Base-by-base conservation (phyloP, 208 protist species). In the Trypanosoma melophagium region DNA sequence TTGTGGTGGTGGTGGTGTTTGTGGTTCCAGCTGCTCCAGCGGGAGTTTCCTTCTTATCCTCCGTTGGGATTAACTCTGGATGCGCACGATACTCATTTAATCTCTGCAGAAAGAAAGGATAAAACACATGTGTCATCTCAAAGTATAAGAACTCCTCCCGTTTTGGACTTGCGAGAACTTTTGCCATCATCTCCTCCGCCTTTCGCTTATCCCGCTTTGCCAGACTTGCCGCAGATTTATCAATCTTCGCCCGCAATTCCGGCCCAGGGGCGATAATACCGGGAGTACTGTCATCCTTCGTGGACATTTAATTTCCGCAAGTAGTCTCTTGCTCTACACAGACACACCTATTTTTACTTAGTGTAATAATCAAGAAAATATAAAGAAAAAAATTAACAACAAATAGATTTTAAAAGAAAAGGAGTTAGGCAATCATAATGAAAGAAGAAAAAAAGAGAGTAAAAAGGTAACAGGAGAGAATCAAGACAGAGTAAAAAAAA, bases 41-140 rank as follows among this genome's bases (percentile, higher is more conserved):
- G 7, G 66, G 21, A 17, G 60, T 14, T 21, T 74, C 62, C 31
- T 67, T 71, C 54, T 66, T 66, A 10, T 66, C 62, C 2, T 70
- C 66, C 5, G 51, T 66, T n/a, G 76, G 82, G 13, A 81, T 72
- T 28, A 85, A 51, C 72, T 89, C 86, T 0, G 90, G 87, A 45
- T 96, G 74, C n/a, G 80, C 64, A 21, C 86, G 84, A 68, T 79
- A 93, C 67, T 94, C 83, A 13, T 85, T 87, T 60, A 96, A 74
- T 58, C 87, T 83, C 61, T 81, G 84, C n/a, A 96, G 72, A 60
- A 93, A 96, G 70, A 92, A 96, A 1, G 87, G 90, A 65, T 94
- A 92, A 57, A 96, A 91, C n/a, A 94, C 85, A 68, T 96, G 87
- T 17, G 86, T 90, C 3, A 86, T 77, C 55, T 92, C 84, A 47